A percentile compares a stretch with the other conserved stretches of the same genome.
Conservation (phyloP, 768 basidiomycete species). For the Lactarius quietus region DNA sequence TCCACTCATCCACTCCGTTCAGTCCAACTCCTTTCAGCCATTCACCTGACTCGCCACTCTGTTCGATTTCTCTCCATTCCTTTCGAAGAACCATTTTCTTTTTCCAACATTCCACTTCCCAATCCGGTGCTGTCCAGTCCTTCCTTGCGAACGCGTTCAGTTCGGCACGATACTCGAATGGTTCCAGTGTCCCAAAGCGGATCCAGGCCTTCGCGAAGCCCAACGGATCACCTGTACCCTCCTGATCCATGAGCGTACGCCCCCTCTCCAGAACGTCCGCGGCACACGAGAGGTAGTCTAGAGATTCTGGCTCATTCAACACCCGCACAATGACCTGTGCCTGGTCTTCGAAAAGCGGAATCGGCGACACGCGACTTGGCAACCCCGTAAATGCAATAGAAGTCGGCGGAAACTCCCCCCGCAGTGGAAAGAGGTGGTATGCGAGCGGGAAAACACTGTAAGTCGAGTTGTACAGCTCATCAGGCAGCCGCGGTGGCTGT, state of each 20-base stretch:
- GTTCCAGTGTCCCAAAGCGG: constrained; percentile 46
- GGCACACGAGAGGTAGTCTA: constrained; percentile 49
- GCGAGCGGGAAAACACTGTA: constrained; percentile 69
- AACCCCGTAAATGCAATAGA: constrained; percentile 68
- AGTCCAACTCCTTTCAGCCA: constrained; percentile 66
- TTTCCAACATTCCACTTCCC: constrained; percentile 57
- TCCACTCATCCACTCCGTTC: constrained; percentile 58
- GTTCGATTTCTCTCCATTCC: constrained; percentile 59
- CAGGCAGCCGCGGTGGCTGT: constrained; percentile 46
- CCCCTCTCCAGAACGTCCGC: constrained; percentile 45
- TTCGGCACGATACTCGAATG: constrained; percentile 65
- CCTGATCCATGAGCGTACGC: not conserved
- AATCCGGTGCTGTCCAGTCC: constrained; percentile 42
- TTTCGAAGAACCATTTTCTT: constrained; percentile 46
- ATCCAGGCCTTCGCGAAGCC: constrained; percentile 56
- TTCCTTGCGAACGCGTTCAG: constrained; percentile 47
- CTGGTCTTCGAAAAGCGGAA: constrained; percentile 79
- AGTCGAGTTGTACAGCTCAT: constrained; percentile 57
- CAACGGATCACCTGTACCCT: constrained; percentile 34
- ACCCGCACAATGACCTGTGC: constrained; percentile 56
- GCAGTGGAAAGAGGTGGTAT: constrained; percentile 65
- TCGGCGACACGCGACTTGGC: constrained; percentile 55
- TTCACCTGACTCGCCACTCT: constrained; percentile 49
- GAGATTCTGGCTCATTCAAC: constrained; percentile 47
- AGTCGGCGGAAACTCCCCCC: constrained; percentile 40